Base-by-base conservation (phyloP, 495 filamentous ascomycete species). In the Neurospora sp. region DNA sequence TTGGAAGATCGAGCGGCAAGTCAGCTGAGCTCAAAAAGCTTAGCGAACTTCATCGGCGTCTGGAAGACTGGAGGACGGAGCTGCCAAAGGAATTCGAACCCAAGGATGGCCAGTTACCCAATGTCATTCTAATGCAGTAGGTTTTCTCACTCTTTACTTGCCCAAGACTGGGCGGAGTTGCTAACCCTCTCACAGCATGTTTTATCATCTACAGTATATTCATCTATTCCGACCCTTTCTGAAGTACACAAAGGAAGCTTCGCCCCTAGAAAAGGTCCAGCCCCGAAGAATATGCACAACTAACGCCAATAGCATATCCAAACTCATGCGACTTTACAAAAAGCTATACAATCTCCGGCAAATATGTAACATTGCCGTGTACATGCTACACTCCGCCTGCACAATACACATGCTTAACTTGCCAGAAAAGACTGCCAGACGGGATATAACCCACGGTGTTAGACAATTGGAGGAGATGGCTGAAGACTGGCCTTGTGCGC, bases 211-310 rank as follows among this genome's bases (percentile, higher is more conserved):
- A 2, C 92, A 98, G 43, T 96, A 95, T 78, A 98, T 99, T 74
- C 96, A 99, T 76, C 90, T 98, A 10, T 99, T 97, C 84, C 93
- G 96, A 5, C 95, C 96, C 1, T 99, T 99, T 80, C 87, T 99
- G 42, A 96, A 94, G 81, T 98, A 97, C 79, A 92, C 89, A 13
- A 92, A 90, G 71, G 81, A 88, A 24, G 91, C 88, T 7, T 96
- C 94, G 6, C 93, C 96, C 0, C 87, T 98, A 7, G 80, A 90
- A 9, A 92, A 97, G 81, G 93, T 97, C 36, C 97, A 94, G 10
- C 95, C 96, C 17, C 89, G 96, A 40, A 93, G 93, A 77, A 88
- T 96, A 59, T 97, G 96, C 83, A 94, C 93, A 3, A 92, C 94
- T 77, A 94, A 96, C 15, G 94, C 96, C 2, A 89, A 89, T 6